Evolutionary conservation across 495 filamentous ascomycete genomes (phyloP), one percentile per base, ranked within the genome.

Genomic region (Aspergillus homomorphus): DNA sequence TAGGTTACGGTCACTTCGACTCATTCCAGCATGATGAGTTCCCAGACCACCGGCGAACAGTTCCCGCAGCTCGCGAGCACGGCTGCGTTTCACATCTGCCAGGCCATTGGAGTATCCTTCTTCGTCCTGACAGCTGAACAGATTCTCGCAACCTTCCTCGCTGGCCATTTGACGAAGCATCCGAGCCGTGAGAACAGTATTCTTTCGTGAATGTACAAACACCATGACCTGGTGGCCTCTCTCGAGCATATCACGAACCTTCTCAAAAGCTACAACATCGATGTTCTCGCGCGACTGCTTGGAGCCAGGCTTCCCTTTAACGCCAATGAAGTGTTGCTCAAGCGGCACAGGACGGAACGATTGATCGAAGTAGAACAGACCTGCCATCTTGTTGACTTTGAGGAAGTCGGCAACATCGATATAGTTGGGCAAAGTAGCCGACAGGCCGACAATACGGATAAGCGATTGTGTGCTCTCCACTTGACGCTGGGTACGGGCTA

Each of bases 381-480:
- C 94, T 28, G 89, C 90, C 77, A 88, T 85, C 57, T 90, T 89
- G 73, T 99, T 98, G 49, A 99, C 94, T 64, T 89, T 96, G 30
- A 99, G 79, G 62, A 99, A 99, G 57, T 96, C 92, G 51, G 92
- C 91, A 38, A 99, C 95, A 69, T 99, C 94, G 38, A 95, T 71
- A 66, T 93, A 99, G 70, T 99, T 99, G 1, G 94, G 94, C 18
- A 99, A 79, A 0, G 94, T 99, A 3, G 94, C 94, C 33, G 92
- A 96, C 18, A 99, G 83, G 41, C 94, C 94, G 49, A 99, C 86
- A 54, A 98, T 95, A 14, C 94, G 87, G 66, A 99, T 99, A 52
- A 99, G 82, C 0, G 90, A 96, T 71, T 99, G 94, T 0, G 95
- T 97, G 70, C 93, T 96, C 73, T 99, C 94, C 0, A 99, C 94